phyloP scores from a whole-genome alignment of 495 filamentous ascomycete species.

The Podospora australis region DNA sequence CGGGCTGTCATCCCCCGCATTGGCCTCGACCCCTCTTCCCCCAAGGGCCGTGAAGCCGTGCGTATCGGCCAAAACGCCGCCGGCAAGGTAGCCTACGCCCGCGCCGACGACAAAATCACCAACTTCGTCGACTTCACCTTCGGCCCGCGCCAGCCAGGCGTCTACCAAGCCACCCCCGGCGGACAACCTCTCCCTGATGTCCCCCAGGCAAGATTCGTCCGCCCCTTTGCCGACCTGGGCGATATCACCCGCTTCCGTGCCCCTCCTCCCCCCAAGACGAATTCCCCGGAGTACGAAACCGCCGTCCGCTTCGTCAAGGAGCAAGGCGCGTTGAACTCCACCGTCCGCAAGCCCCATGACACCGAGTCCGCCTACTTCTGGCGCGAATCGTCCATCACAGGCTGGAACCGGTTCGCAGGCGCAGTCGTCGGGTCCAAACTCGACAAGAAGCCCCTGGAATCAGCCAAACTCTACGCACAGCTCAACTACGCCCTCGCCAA shows the following conservation, averaged over 20 bases:
- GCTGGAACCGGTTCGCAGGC: constrained; percentile 32
- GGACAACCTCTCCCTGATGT: constrained; percentile 23
- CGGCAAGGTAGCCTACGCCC: constrained; percentile 17
- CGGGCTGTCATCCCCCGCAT: constrained; percentile 23
- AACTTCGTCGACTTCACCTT: constrained; percentile 30
- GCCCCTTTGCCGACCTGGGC: constrained; percentile 23
- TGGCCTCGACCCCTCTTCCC: constrained; percentile 21
- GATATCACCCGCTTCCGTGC: constrained; percentile 22
- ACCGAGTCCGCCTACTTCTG: constrained; percentile 31
- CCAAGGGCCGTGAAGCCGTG: constrained; percentile 18
- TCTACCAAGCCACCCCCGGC: constrained; percentile 27
- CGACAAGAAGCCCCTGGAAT: constrained; percentile 20
- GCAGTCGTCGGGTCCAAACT: constrained; percentile 19
- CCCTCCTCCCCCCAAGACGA: constrained; percentile 20
- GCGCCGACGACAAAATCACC: constrained; percentile 25
- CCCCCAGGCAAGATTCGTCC: constrained; percentile 24
- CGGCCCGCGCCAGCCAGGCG: constrained; percentile 18
- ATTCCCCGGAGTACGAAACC: constrained; percentile 15
- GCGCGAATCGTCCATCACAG: constrained; percentile 27
- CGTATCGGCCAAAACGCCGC: constrained; percentile 24
- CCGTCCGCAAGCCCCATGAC: constrained; percentile 15
- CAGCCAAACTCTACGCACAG: constrained; percentile 31
- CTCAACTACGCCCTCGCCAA: constrained; percentile 36
- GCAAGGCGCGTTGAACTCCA: constrained; percentile 22
- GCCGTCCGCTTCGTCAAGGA: constrained; percentile 21